These are phyloP conservation scores for Kurtzmaniella quercitrusa DNA, from an alignment of 1,139 yeast species.

Conservation along the genomic window DNA sequence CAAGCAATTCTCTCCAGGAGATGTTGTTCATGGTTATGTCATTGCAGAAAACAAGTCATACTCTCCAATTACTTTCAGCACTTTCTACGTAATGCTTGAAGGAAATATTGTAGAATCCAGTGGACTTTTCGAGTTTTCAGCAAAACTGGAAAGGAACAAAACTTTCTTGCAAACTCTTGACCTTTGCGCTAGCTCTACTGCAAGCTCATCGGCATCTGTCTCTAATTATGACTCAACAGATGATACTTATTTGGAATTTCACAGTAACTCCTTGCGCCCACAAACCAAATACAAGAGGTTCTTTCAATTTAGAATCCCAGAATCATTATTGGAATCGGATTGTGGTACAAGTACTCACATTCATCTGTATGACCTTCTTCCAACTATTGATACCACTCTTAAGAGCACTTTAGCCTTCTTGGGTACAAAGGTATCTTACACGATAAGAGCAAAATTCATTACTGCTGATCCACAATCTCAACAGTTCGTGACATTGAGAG, in stretches of 20 bases:
- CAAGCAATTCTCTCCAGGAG: conserved; percentile 38
- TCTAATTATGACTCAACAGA: conserved; percentile 36
- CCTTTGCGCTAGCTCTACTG: conserved; percentile 40
- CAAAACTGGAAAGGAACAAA: conserved; percentile 14
- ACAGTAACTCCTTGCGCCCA: conserved; percentile 24
- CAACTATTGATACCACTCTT: conserved; percentile 26
- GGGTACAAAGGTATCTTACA: conserved; percentile 31
- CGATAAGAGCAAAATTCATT: conserved; percentile 39
- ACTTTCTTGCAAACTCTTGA: conserved; percentile 42
- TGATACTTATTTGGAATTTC: conserved; percentile 22
- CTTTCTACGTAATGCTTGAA: conserved; percentile 40
- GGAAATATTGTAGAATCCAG: conserved; percentile 24
- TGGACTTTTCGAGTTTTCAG: conserved; percentile 20
- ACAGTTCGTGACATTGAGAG: conserved; percentile 38
- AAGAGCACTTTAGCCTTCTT: conserved; percentile 20
- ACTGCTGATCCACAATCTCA: conserved; percentile 38
- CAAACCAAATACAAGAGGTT: conserved; percentile 28
- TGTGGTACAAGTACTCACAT: conserved; percentile 20
- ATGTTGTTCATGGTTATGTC: conserved; percentile 34
- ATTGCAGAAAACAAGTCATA: conserved; percentile 23
- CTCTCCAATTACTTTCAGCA: conserved; percentile 30
- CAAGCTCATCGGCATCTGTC: conserved; percentile 37
- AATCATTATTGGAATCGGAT: conserved; percentile 5
- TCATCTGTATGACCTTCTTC: conserved; percentile 34
- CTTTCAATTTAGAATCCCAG: conserved; percentile 9